Conservation (phyloP, 176 grass and related monocot species). For the Musa itinerans region DNA sequence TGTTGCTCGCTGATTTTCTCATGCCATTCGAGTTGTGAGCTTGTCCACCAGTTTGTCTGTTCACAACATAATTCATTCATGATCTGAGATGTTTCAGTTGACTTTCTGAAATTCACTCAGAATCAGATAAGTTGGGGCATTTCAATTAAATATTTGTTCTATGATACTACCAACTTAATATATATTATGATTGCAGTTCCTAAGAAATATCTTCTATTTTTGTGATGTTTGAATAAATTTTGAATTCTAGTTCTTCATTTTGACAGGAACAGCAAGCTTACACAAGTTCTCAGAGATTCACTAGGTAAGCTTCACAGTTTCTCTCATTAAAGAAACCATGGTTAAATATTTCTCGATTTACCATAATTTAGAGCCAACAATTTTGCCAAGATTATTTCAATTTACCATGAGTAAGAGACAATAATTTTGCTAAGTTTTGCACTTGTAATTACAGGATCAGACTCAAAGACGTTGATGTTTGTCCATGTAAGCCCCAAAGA, state of each 20-base stretch:
- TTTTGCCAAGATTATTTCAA: too few relatives aligned
- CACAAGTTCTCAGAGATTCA: conserved; percentile 91
- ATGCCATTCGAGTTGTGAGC: neutral
- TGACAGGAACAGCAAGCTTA: conserved; percentile 94
- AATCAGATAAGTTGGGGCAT: neutral
- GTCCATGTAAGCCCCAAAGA: conserved; percentile 86
- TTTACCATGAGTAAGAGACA: neutral
- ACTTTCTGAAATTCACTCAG: too few relatives aligned
- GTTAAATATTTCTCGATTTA: conserved; percentile 12
- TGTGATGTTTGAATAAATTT: neutral
- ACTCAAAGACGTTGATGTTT: conserved; percentile 97
- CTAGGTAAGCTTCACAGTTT: conserved; percentile 51
- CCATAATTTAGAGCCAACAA: too few relatives aligned
- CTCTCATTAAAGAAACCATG: conserved; percentile 3
- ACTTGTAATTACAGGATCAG: conserved; percentile 52
- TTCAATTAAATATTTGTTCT: neutral
- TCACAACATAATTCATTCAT: neutral
- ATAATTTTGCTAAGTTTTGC: conserved; percentile 26
- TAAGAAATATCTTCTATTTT: neutral
- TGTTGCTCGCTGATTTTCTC: neutral
- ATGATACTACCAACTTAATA: neutral
- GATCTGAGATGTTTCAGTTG: neutral
- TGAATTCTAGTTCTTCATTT: conserved; percentile 17
- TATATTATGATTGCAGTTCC: neutral
- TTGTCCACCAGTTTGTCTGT: neutral